Evolutionary conservation across 768 basidiomycete genomes (phyloP), one percentile per base, ranked within the genome.

Genomic region (Tulasnella sp.): DNA sequence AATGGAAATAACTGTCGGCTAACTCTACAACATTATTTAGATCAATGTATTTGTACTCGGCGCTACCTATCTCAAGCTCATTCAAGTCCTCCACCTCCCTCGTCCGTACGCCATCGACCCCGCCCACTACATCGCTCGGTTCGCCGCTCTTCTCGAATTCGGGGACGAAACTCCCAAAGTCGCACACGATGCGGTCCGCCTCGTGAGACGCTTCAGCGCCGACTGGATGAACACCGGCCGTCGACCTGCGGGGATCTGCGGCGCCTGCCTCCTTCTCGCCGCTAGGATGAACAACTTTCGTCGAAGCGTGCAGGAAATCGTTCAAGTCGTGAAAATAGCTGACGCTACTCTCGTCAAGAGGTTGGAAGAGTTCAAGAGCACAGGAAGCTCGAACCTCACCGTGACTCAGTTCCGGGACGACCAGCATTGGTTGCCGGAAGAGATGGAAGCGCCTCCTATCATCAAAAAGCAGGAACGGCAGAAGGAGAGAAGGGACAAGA

Each of bases 261-360:
- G 97, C 38, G 97, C 97, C 0, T 95, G 94, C 36, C 87, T 99
- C 37, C 87, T 99, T 52, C 89, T 99, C 19, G 97, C 97, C 0
- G 97, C 96, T 39, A 90, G 97, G 34, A 99, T 99, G 97, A 98
- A 97, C 84, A 97, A 97, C 83, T 99, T 97, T 81, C 86, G 96
- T 58, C 86, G 97, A 67, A 93, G 91, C 34, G 87, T 98, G 14
- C 93, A 96, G 81, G 97, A 99, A 83, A 93, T 99, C 68, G 96
- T 98, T 25, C 97, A 99, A 81, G 96, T 99, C 19, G 97, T 99
- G 79, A 99, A 99, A 84, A 97, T 98, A 79, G 94, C 96, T n/a
- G 96, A 98, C 80, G 91, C 90, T 14, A 99, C 97, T 3, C 84
- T 99, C 58, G 90, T 91, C 84, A 98, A 97, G 83, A 89, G 97